A percentile compares a stretch with the other conserved stretches of the same genome.
phyloP scores from a whole-genome alignment of 192 early-diverging fungal genomes.

The Rhizophagus clarus region DNA sequence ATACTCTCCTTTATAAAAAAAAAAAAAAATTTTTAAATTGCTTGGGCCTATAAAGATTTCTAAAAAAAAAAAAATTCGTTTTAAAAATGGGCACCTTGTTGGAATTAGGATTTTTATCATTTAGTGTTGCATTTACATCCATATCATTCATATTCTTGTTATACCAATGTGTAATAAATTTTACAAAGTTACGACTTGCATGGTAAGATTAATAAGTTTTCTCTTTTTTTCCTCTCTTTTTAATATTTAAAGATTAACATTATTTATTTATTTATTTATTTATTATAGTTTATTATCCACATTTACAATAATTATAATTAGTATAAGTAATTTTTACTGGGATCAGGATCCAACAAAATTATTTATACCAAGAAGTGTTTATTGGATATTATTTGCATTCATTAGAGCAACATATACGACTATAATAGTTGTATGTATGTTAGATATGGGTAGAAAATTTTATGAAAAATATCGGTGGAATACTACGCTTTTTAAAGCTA shows the following conservation, averaged over 20 bases:
- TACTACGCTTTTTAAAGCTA: slow-evolving; percentile 7
- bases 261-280: neutral
- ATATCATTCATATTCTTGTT: neutral
- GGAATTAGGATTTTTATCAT: neutral
- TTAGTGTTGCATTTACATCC: neutral
- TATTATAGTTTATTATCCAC: neutral
- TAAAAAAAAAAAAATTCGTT: no score
- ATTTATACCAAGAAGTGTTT: neutral
- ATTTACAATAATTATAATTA: neutral
- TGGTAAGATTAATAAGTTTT: neutral
- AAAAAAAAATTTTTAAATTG: no score
- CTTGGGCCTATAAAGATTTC: no score
- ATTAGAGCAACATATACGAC: slow-evolving; percentile 1
- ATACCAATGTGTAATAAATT: slow-evolving; percentile 4
- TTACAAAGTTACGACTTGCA: slow-evolving; percentile 15
- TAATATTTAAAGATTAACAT: no score
- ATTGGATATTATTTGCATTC: slow-evolving; percentile 17
- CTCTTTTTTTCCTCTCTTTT: neutral
- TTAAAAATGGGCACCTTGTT: neutral
- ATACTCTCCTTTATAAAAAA: no score
- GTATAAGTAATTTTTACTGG: neutral
- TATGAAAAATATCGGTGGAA: neutral
- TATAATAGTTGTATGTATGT: slow-evolving; percentile 13
- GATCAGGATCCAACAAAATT: neutral
- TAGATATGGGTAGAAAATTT: slow-evolving; percentile 23